phyloP scores from a whole-genome alignment of 2,329 filamentous ascomycete species.

The Elsinoe batatas region DNA sequence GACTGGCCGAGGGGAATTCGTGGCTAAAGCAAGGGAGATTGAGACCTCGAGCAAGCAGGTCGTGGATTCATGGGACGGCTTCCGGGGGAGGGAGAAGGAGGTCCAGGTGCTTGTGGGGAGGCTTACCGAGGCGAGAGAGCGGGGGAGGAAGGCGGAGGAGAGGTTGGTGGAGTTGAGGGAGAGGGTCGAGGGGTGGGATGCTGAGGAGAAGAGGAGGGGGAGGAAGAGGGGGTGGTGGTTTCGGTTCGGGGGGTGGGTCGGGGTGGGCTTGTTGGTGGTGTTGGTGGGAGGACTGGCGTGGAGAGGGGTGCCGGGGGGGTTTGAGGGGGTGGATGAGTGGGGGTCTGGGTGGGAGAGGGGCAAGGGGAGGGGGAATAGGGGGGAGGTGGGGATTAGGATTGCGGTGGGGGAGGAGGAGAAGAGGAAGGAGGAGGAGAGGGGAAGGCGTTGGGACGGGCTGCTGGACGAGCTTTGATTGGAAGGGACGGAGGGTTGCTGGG shows the following conservation, averaged over 20 bases:
- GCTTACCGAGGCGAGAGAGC: conserved; percentile 50
- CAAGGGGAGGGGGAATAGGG: background rate
- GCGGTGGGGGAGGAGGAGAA: background rate
- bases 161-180: conserved; percentile 55
- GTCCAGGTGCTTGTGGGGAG: conserved; percentile 54
- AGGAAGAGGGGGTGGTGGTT: conserved; percentile 32
- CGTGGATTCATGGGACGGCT: conserved; percentile 43
- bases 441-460: conserved; percentile 14
- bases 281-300: conserved; percentile 5
- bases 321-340: conserved; percentile 12
- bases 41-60: conserved; percentile 62
- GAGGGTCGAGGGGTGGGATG: conserved; percentile 58
- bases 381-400: conserved; percentile 14
- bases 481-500: background rate
- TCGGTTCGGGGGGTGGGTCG: background rate
- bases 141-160: conserved; percentile 49
- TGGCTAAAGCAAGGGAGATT: conserved; percentile 55
- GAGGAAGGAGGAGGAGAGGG: conserved; percentile 12
- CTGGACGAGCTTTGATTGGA: conserved; percentile 15
- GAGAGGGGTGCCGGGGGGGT: conserved; percentile 7
- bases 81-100: conserved; percentile 54
- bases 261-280: conserved; percentile 7
- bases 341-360: conserved; percentile 5
- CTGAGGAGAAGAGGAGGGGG: conserved; percentile 59
- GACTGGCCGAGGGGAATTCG: conserved; percentile 50